Conservation (phyloP, 306 rosid species). For the Echinosophora koreensis region DNA sequence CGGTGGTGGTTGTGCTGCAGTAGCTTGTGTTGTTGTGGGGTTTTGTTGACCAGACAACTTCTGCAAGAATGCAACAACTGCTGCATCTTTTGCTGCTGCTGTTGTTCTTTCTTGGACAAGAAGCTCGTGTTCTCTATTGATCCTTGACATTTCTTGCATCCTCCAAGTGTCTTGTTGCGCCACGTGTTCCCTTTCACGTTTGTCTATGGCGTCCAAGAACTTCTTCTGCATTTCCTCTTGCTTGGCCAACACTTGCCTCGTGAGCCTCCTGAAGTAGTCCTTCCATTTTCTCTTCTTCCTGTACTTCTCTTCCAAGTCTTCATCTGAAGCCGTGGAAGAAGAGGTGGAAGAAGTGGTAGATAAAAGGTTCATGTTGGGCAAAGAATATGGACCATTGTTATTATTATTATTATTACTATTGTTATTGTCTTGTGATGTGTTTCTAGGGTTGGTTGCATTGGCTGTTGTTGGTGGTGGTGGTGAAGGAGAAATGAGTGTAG, state of each 20-base stretch:
- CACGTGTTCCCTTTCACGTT: constrained; percentile 66
- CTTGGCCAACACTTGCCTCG: constrained; percentile 68
- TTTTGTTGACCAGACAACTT: constrained; percentile 53
- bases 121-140: constrained; percentile 69
- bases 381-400: constrained; percentile 16
- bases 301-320: constrained; percentile 63
- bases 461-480: constrained; percentile 34
- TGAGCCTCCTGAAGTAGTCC: constrained; percentile 69
- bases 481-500: constrained; percentile 45
- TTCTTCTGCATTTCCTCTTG: constrained; percentile 84
- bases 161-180: constrained; percentile 76
- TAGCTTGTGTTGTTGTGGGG: background rate
- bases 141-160: constrained; percentile 68
- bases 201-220: constrained; percentile 76
- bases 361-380: constrained; percentile 54
- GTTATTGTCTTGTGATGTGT: constrained; percentile 21
- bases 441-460: constrained; percentile 48
- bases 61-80: constrained; percentile 72
- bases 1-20: too few relatives aligned
- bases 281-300: constrained; percentile 83
- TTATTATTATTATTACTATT: background rate
- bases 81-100: constrained; percentile 75
- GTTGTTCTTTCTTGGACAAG: constrained; percentile 76
- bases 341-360: constrained; percentile 66
- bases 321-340: constrained; percentile 80